These are phyloP conservation scores for Lasiodiplodia sp. DNA, from an alignment of 2,329 filamentous ascomycete species.

Conservation along the genomic window DNA sequence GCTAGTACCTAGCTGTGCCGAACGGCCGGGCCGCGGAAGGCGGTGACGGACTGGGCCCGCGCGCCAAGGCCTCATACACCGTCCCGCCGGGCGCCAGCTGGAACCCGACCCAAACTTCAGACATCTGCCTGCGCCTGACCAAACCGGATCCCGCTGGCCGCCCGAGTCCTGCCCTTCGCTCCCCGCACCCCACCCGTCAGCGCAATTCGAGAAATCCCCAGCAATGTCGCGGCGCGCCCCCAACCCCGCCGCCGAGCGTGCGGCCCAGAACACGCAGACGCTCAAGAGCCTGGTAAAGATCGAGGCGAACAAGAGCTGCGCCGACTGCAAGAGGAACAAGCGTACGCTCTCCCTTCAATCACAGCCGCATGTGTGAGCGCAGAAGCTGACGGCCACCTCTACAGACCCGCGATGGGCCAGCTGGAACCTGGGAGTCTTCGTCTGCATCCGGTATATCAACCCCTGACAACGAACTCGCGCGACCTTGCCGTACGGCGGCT, in stretches of 20 bases:
- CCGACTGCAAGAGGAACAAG: conserved; percentile 99
- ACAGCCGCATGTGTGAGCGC: neutral
- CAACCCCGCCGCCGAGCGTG: conserved; percentile 82
- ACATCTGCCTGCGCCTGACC: conserved; percentile 3
- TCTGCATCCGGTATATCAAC: conserved; percentile 77
- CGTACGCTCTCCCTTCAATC: conserved; percentile 63
- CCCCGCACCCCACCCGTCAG: neutral
- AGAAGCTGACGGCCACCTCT: conserved; percentile 33
- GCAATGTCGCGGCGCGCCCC: conserved; percentile 77
- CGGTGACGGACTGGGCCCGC: neutral
- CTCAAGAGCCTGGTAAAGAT: conserved; percentile 96
- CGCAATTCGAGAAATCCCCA: conserved; percentile 5
- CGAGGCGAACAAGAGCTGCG: conserved; percentile 94
- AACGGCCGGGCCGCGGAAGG: neutral
- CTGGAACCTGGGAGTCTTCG: conserved; percentile 96
- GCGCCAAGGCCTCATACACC: conserved; percentile 6
- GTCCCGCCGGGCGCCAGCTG: conserved; percentile 27
- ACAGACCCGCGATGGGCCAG: conserved; percentile 97
- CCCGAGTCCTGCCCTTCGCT: neutral
- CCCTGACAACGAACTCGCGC: conserved; percentile 18
- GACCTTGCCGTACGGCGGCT: conserved; percentile 15
- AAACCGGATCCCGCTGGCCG: neutral
- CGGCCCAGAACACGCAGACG: conserved; percentile 90
- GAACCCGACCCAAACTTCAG: conserved; percentile 27
- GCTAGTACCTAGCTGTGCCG: neutral